Conservation (phyloP, 495 filamentous ascomycete species). For the Tuber umbilicatum region DNA sequence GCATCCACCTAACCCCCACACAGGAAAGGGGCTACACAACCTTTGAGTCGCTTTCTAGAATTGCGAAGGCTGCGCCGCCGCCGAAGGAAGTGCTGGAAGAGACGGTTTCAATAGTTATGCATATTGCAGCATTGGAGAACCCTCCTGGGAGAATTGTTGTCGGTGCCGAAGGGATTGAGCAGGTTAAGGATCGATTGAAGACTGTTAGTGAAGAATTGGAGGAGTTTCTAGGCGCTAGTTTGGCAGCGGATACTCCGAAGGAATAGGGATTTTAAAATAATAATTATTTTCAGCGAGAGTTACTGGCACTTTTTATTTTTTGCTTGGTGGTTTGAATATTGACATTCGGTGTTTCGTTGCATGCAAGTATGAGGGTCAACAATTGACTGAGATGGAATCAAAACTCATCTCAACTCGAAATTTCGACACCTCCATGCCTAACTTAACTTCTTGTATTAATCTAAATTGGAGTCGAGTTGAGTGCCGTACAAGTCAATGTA, state of each 20-base stretch:
- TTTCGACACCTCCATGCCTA: neutral
- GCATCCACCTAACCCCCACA: conserved; percentile 21
- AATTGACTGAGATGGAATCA: neutral
- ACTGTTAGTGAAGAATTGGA: conserved; percentile 93
- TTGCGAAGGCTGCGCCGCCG: conserved; percentile 5
- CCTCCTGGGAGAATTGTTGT: conserved; percentile 92
- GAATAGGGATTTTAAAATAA: conserved; percentile 6
- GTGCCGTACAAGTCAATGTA: neutral
- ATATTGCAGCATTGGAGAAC: conserved; percentile 91
- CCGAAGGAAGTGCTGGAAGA: conserved; percentile 46
- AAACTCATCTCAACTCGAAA: neutral
- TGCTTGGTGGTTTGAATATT: neutral
- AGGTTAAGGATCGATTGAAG: conserved; percentile 93
- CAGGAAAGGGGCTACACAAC: conserved; percentile 17
- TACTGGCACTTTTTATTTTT: neutral
- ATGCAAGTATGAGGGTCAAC: neutral
- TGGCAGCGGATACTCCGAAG: conserved; percentile 55
- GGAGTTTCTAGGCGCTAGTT: conserved; percentile 86
- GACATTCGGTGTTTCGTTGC: neutral
- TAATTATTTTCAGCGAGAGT: neutral
- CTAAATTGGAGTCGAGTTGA: neutral
- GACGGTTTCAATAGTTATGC: conserved; percentile 83
- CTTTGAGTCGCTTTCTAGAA: conserved; percentile 1
- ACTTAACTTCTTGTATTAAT: neutral
- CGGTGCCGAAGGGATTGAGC: conserved; percentile 77